Evolutionary conservation across 108 stramenopile genomes (phyloP).

Genomic region (Seminavis robusta): DNA sequence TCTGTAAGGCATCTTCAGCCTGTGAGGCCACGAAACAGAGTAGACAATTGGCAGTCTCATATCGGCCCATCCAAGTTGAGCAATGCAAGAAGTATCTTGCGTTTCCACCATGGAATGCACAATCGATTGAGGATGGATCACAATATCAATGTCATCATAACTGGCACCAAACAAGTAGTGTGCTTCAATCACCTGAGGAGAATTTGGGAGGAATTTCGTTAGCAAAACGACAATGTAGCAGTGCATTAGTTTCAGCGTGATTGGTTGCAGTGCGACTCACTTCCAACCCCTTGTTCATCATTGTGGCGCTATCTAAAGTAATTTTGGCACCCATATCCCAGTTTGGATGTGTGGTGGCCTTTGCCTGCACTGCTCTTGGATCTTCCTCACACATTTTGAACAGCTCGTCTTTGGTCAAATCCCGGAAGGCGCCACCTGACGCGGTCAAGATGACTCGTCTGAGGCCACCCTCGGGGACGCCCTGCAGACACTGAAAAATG

Average conservation of each 20-base stretch:
- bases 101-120: slow-evolving; percentile 96
- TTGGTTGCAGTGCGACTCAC: slow-evolving; percentile 40
- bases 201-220: background rate
- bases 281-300: slow-evolving; percentile 99
- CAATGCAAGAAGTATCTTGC: slow-evolving; percentile 94
- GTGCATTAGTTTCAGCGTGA: background rate
- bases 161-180: slow-evolving; percentile 96
- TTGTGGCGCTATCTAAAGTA: slow-evolving; percentile 95
- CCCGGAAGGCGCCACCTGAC: slow-evolving; percentile 94
- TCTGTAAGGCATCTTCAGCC: slow-evolving; percentile 90
- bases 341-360: slow-evolving; percentile 97
- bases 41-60: slow-evolving; percentile 96
- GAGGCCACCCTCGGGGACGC: slow-evolving; percentile 88
- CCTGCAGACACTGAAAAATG: slow-evolving; percentile 96
- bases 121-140: slow-evolving; percentile 96
- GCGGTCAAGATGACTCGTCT: slow-evolving; percentile 93
- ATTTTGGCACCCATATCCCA: slow-evolving; percentile 95
- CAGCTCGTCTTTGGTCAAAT: slow-evolving; percentile 90
- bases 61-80: slow-evolving; percentile 96
- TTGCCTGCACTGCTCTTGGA: slow-evolving; percentile 78
- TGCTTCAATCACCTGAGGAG: slow-evolving; percentile 88
- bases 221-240: background rate
- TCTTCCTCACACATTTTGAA: slow-evolving; percentile 79
- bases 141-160: slow-evolving; percentile 97
- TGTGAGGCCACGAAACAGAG: slow-evolving; percentile 94